These are phyloP conservation scores for Rhizopogon vesiculosus DNA, from an alignment of 768 basidiomycete species.

Conservation along the genomic window DNA sequence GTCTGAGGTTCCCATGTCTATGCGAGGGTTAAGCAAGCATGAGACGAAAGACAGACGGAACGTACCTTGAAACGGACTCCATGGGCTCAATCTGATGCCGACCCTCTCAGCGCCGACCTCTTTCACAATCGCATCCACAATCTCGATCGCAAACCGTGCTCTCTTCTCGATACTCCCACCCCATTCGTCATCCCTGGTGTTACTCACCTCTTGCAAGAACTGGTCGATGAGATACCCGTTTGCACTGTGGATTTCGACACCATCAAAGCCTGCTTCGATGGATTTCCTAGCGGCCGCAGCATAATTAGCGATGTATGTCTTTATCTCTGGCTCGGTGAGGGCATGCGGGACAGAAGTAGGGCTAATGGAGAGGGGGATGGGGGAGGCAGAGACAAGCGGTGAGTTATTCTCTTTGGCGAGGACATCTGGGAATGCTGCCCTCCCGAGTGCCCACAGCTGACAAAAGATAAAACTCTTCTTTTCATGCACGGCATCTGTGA, in stretches of 20 bases:
- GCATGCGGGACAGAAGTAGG: constrained; percentile 26
- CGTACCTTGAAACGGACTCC: constrained; percentile 30
- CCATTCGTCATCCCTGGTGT: constrained; percentile 45
- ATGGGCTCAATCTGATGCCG: constrained; percentile 41
- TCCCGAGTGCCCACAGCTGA: constrained; percentile 49
- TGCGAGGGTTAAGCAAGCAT: not conserved
- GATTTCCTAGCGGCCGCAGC: constrained; percentile 48
- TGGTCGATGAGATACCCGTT: constrained; percentile 35
- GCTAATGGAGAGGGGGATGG: constrained; percentile 8
- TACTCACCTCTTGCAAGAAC: constrained; percentile 35
- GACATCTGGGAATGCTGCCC: constrained; percentile 18
- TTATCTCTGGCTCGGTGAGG: constrained; percentile 38
- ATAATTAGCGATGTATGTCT: constrained; percentile 40
- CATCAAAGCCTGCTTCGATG: constrained; percentile 57
- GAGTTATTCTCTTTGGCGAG: constrained; percentile 14
- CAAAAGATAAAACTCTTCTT: constrained; percentile 37
- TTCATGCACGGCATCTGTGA: constrained; percentile 39
- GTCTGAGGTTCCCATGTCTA: constrained; percentile 33
- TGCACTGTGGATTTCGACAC: constrained; percentile 36
- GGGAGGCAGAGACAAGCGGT: constrained; percentile 21
- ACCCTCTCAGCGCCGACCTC: constrained; percentile 40
- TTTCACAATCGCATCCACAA: constrained; percentile 35
- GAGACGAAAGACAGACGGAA: not conserved
- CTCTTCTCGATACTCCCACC: constrained; percentile 49
- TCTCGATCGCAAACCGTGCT: constrained; percentile 38